A percentile compares a stretch with the other conserved stretches of the same genome.
These are phyloP conservation scores for Suillus fuscotomentosus DNA, from an alignment of 768 basidiomycete species.

Conservation along the genomic window DNA sequence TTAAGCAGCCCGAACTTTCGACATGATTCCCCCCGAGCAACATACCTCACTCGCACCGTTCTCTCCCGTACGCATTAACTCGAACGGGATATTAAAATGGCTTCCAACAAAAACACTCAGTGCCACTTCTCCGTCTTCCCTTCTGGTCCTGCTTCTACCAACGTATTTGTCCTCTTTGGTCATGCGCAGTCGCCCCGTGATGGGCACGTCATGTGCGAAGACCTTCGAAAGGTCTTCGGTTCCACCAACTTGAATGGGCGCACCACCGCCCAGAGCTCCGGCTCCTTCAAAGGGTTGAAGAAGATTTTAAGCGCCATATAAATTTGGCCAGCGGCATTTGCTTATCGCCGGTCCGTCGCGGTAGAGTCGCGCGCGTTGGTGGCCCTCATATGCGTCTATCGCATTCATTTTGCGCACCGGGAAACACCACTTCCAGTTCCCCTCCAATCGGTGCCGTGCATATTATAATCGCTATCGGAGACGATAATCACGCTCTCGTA, in stretches of 20 bases:
- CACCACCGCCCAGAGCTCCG: not conserved
- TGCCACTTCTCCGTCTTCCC: constrained; percentile 17
- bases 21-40: constrained; percentile 1
- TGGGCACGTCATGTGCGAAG: constrained; percentile 36
- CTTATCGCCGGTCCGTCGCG: too few species aligned
- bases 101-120: constrained; percentile 20
- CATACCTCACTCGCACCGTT: not conserved
- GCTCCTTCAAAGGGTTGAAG: constrained; percentile 12
- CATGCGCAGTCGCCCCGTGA: constrained; percentile 38
- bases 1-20: constrained; percentile 10
- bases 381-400: not conserved
- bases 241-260: constrained; percentile 8
- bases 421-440: too few species aligned
- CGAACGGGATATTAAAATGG: constrained; percentile 16
- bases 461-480: not conserved
- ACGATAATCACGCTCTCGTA: not conserved
- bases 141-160: constrained; percentile 28
- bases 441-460: not conserved
- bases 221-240: constrained; percentile 31
- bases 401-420: not conserved
- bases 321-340: not conserved
- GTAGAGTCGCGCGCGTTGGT: not conserved
- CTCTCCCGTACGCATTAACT: too few species aligned
- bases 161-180: constrained; percentile 36
- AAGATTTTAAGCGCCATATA: constrained; percentile 11